phyloP scores from a whole-genome alignment of 2,329 filamentous ascomycete genomes.

The Cladosporium sp. region DNA sequence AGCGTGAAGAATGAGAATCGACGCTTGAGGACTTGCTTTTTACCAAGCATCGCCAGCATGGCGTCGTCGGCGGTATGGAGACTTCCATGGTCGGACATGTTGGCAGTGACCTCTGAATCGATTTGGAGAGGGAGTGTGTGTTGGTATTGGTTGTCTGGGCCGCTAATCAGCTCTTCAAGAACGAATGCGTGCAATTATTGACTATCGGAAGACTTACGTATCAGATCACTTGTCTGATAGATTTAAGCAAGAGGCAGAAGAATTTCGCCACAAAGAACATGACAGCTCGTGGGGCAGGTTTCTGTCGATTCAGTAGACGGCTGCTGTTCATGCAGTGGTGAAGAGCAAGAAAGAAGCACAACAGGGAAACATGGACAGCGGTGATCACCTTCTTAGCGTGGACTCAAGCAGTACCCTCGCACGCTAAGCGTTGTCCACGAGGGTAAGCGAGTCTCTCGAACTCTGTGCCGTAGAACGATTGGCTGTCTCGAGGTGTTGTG shows the following conservation, averaged over 20 bases:
- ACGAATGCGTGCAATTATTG: not conserved
- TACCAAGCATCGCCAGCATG: conserved; percentile 45
- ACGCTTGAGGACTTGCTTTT: conserved; percentile 48
- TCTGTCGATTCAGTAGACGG: not conserved
- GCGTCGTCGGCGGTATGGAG: conserved; percentile 35
- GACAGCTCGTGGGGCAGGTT: not conserved
- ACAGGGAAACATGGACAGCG: not conserved
- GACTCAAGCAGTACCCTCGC: not conserved
- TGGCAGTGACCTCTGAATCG: not conserved
- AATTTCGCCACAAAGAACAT: conserved; percentile 23
- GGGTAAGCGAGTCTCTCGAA: conserved; percentile 4
- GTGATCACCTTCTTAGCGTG: conserved; percentile 5
- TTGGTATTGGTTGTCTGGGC: not conserved
- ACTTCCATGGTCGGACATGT: conserved; percentile 3
- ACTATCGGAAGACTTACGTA: not conserved
- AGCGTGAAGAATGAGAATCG: conserved; percentile 46
- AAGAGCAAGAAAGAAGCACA: conserved; percentile 3
- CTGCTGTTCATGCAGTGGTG: not conserved
- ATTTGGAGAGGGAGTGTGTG: not conserved
- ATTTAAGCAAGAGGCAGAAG: conserved; percentile 38
- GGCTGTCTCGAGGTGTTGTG: conserved; percentile 12
- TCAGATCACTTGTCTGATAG: conserved; percentile 28
- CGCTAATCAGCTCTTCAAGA: not conserved
- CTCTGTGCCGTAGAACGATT: not conserved
- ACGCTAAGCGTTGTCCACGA: not conserved